Evolutionary conservation across 2,329 filamentous ascomycete genomes (phyloP).

Genomic region (Bipolaris oryzae): DNA sequence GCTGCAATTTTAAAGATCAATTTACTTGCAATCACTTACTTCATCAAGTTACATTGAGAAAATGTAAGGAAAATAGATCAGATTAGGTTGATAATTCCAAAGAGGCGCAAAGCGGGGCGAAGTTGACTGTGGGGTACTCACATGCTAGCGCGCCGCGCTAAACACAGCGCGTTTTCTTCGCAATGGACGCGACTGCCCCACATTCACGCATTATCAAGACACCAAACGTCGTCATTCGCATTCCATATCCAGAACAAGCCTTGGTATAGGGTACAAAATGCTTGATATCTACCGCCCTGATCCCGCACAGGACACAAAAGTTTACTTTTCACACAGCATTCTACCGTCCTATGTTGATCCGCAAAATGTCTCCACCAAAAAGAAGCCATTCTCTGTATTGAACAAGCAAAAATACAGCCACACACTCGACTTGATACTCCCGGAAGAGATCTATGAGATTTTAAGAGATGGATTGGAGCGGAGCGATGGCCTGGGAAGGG

Average conservation of each 20-base stretch:
- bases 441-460: conserved; percentile 64
- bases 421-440: conserved; percentile 74
- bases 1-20: too few species aligned
- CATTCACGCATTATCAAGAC: not conserved
- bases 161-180: conserved; percentile 12
- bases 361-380: conserved; percentile 61
- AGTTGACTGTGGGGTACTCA: not conserved
- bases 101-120: not conserved
- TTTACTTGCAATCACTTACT: not conserved
- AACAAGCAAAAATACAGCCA: conserved; percentile 70
- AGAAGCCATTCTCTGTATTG: conserved; percentile 76
- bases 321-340: conserved; percentile 72
- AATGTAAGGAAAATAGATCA: not conserved
- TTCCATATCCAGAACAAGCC: not conserved
- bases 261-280: conserved; percentile 26
- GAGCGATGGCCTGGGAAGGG: conserved; percentile 37
- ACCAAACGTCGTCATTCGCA: not conserved
- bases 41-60: too few species aligned
- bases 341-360: conserved; percentile 73
- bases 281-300: conserved; percentile 43
- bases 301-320: conserved; percentile 62
- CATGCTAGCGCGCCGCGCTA: conserved; percentile 9
- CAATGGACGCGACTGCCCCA: conserved; percentile 10
- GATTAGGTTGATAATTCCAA: not conserved
- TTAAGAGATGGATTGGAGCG: conserved; percentile 60